phyloP scores from a whole-genome alignment of 257 asterid species.

The Handroanthus guayacan region DNA sequence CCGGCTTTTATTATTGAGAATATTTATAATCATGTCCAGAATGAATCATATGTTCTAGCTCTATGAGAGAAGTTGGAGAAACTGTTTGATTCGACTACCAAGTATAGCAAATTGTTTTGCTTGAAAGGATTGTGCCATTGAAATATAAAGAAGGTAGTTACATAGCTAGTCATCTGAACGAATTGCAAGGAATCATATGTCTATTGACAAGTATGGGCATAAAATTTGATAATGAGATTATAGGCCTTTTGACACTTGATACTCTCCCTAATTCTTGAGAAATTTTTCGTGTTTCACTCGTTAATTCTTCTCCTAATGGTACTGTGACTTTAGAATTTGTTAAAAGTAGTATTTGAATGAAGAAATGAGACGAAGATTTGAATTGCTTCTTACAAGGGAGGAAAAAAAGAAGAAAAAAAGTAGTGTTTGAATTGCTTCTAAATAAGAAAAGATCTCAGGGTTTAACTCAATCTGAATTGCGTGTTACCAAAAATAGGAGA shows the following conservation, averaged over 20 bases:
- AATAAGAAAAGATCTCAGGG: neutral
- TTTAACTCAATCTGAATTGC: neutral
- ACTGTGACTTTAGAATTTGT: neutral
- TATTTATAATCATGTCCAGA: conserved; percentile 1
- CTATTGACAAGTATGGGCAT: conserved; percentile 17
- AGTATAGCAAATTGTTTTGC: neutral
- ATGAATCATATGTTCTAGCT: neutral
- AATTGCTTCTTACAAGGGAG: too few relatives aligned
- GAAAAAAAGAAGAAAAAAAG: too few relatives aligned
- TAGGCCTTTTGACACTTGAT: neutral
- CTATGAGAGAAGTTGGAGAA: conserved; percentile 15
- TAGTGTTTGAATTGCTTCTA: too few relatives aligned
- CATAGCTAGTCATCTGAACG: neutral
- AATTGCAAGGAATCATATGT: neutral
- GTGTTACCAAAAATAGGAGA: neutral
- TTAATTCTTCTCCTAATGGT: conserved; percentile 1
- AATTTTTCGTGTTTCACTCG: neutral
- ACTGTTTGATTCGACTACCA: neutral
- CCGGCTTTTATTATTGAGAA: neutral
- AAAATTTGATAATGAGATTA: conserved; percentile 28
- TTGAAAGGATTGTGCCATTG: neutral
- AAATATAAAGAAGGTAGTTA: neutral
- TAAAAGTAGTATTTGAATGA: conserved; percentile 22
- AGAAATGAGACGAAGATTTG: neutral
- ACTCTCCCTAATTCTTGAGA: conserved; percentile 22